Evolutionary conservation across 805 yeast genomes (phyloP), one percentile per base, ranked within the genome.

Genomic region (Lipomyces mesembrius): DNA sequence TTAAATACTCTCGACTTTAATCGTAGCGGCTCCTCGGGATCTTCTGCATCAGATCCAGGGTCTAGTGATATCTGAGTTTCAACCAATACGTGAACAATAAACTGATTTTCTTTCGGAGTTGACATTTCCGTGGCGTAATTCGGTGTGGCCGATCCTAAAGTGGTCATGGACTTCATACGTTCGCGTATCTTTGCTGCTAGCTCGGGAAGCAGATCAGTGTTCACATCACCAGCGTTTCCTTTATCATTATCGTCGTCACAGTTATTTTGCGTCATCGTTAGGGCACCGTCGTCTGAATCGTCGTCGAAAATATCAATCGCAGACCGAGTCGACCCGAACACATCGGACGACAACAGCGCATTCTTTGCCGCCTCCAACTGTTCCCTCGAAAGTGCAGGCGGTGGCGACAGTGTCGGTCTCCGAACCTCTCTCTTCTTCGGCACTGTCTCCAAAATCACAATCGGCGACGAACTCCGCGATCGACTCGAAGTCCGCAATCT

Each of bases 191-290:
- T 60, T 20, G 71, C 71, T 2, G 71, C 71, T 4, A 68, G 57
- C 54, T 66, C 69, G 9, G 71, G 71, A 11, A 66, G 37, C 56
- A 66, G 55, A 35, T 66, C 66, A 25, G 29, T 52, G 20, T 14
- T 32, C 29, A 14, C 32, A 17, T 54, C 11, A 20, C 32, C 17
- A 14, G 17, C 17, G 17, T 37, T 9, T n/a, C 29, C 39, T 14
- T 39, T 32, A 17, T 7, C 37, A 37, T 22, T 39, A 17, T 20
- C 62, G 11, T 9, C 25, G n/a, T 65, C 65, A n/a, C 58, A 63
- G 27, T 61, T 62, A 14, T 55, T 49, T 22, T 46, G 43, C 9
- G 17, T 12, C 35, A 34, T n/a, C n/a, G n/a, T 8, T 14, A n/a
- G 37, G 29, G 11, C 59, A 14, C 17, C 54, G n/a, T 61, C 59